Conservation (phyloP, 257 asterid genomes). For the Nicotiana undulata region DNA sequence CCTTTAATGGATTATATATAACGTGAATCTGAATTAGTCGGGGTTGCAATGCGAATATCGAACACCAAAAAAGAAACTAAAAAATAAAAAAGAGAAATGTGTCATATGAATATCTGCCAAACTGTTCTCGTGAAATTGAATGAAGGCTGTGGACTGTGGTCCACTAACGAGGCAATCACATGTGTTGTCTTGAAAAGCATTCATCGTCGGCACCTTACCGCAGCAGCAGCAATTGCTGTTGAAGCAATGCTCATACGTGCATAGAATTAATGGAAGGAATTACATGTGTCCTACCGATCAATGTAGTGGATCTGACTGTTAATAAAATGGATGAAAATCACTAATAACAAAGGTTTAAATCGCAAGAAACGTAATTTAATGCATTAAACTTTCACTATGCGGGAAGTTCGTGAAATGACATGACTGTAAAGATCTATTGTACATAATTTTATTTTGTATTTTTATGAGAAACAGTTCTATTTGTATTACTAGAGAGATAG, state of each 20-base stretch:
- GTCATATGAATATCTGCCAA: background rate
- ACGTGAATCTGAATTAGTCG: too few species aligned
- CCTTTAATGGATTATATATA: too few species aligned
- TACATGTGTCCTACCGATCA: background rate
- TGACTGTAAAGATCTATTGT: too few species aligned
- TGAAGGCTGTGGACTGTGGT: background rate
- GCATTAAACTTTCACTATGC: too few species aligned
- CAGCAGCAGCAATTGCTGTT: background rate
- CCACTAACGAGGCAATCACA: background rate
- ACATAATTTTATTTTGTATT: too few species aligned
- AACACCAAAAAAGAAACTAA: too few species aligned
- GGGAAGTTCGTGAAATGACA: too few species aligned
- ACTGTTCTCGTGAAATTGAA: background rate
- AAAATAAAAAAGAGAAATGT: too few species aligned
- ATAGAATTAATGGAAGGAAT: background rate
- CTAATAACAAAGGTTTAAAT: background rate
- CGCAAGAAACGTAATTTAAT: too few species aligned
- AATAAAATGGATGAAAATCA: background rate
- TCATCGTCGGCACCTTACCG: background rate
- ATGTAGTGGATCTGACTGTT: background rate
- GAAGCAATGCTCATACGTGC: background rate
- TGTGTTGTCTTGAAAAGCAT: background rate
- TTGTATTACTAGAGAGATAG: too few species aligned
- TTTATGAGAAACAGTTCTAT: too few species aligned
- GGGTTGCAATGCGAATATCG: rapidly evolving